Conservation (phyloP, 768 basidiomycete genomes). For the Mycena pura region DNA sequence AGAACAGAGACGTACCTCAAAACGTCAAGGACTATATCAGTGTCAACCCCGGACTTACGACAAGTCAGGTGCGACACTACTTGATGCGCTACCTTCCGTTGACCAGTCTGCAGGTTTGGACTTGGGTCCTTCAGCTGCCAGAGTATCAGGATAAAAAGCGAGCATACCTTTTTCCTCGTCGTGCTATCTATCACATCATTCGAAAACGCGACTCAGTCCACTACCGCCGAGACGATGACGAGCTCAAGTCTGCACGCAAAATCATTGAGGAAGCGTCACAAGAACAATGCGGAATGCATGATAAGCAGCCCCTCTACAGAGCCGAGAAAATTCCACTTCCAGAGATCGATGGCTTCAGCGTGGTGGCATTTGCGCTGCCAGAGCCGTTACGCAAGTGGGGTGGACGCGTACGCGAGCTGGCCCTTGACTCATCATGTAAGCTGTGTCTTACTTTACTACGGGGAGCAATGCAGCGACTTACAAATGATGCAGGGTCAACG, state of each 20-base stretch:
- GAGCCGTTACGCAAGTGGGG: conserved; percentile 30
- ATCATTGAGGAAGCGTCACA: conserved; percentile 25
- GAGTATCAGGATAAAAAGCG: not conserved
- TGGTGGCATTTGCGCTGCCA: conserved; percentile 36
- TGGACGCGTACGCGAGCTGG: conserved; percentile 32
- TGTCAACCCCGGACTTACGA: not conserved
- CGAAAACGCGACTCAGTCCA: conserved; percentile 12
- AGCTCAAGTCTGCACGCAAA: conserved; percentile 36
- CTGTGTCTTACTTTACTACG: not conserved
- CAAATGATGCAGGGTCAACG: conserved; percentile 34
- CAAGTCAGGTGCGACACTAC: not conserved
- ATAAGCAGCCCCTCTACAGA: conserved; percentile 1
- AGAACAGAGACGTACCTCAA: not conserved
- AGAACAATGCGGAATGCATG: not conserved
- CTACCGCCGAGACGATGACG: conserved; percentile 34
- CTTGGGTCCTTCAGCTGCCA: not conserved
- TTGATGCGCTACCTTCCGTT: not conserved
- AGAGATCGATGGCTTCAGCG: conserved; percentile 23
- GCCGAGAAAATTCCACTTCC: conserved; percentile 7
- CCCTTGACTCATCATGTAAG: conserved; percentile 40
- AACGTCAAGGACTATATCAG: not conserved
- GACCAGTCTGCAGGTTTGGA: not conserved
- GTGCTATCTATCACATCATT: conserved; percentile 33
- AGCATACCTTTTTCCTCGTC: conserved; percentile 13
- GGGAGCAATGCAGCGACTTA: not conserved